Conservation (phyloP, 768 basidiomycete species). For the Trametes meyenii region DNA sequence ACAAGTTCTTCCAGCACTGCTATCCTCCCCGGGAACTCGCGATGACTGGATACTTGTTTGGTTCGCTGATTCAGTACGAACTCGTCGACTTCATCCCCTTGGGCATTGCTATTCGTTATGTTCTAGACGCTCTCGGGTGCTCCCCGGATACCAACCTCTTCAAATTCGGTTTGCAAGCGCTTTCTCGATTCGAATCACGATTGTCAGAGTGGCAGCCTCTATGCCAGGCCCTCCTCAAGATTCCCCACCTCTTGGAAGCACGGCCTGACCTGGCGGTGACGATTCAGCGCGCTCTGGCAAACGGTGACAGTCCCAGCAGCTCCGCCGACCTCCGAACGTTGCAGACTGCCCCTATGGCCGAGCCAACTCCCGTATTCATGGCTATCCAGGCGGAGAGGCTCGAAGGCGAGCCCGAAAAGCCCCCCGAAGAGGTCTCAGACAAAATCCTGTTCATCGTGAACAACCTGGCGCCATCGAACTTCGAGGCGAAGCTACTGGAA, state of each 20-base stretch:
- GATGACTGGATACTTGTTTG: constrained; percentile 96
- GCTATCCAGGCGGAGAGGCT: constrained; percentile 75
- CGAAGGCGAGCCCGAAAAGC: constrained; percentile 63
- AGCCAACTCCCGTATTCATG: constrained; percentile 61
- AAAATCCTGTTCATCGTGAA: constrained; percentile 97
- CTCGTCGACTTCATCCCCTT: constrained; percentile 94
- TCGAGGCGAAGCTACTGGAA: constrained; percentile 83
- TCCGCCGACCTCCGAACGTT: constrained; percentile 45
- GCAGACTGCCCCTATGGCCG: constrained; percentile 34
- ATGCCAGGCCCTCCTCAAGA: constrained; percentile 85
- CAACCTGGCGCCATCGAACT: constrained; percentile 93
- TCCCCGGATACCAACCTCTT: constrained; percentile 91
- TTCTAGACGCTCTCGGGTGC: constrained; percentile 90
- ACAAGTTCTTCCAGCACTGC: constrained; percentile 98
- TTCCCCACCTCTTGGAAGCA: constrained; percentile 83
- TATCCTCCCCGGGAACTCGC: constrained; percentile 92
- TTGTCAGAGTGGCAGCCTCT: constrained; percentile 91
- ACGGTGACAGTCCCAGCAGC: constrained; percentile 45
- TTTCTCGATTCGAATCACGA: constrained; percentile 83
- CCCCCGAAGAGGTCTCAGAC: constrained; percentile 88
- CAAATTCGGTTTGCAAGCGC: constrained; percentile 92
- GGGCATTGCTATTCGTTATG: constrained; percentile 95
- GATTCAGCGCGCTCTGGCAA: constrained; percentile 71
- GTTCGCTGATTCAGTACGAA: constrained; percentile 91
- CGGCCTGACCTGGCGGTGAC: constrained; percentile 78